A percentile compares a stretch with the other conserved stretches of the same genome.
Evolutionary conservation across 805 yeast species (phyloP).

Genomic region (Candida germanica): DNA sequence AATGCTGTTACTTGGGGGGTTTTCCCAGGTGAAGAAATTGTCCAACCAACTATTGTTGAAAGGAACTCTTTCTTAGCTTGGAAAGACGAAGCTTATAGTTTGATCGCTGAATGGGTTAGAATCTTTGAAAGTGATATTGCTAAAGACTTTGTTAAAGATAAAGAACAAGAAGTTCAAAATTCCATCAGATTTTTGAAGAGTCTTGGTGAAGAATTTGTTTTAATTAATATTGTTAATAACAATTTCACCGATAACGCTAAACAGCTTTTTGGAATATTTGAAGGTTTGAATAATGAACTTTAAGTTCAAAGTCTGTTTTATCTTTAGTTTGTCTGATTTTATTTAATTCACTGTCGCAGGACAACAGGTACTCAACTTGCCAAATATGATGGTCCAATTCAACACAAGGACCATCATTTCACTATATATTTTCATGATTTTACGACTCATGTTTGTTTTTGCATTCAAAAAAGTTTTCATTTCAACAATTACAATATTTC

Average conservation of each 20-base stretch:
- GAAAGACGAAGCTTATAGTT: slow-evolving; percentile 91
- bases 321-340: slow-evolving; percentile 7
- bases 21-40: slow-evolving; percentile 90
- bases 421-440: slow-evolving; percentile 4
- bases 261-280: slow-evolving; percentile 55
- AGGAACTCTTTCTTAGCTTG: slow-evolving; percentile 89
- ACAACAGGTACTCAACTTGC: slow-evolving; percentile 34
- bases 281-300: slow-evolving; percentile 15
- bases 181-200: slow-evolving; percentile 42
- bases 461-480: slow-evolving; percentile 19
- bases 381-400: slow-evolving; percentile 21
- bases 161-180: slow-evolving; percentile 25
- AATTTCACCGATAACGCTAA: slow-evolving; percentile 59
- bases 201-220: slow-evolving; percentile 58
- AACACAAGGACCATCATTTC: slow-evolving; percentile 15
- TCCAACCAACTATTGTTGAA: slow-evolving; percentile 96
- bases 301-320: background rate
- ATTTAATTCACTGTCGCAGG: slow-evolving; percentile 14
- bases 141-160: slow-evolving; percentile 24
- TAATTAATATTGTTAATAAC: slow-evolving; percentile 89
- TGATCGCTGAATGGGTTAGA: slow-evolving; percentile 76
- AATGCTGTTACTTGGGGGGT: slow-evolving; percentile 99
- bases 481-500: slow-evolving; percentile 32
- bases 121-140: slow-evolving; percentile 41
- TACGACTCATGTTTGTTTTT: slow-evolving; percentile 7